Evolutionary conservation across 208 protist species (phyloP).

Genomic region (Giardia duodenalis): DNA sequence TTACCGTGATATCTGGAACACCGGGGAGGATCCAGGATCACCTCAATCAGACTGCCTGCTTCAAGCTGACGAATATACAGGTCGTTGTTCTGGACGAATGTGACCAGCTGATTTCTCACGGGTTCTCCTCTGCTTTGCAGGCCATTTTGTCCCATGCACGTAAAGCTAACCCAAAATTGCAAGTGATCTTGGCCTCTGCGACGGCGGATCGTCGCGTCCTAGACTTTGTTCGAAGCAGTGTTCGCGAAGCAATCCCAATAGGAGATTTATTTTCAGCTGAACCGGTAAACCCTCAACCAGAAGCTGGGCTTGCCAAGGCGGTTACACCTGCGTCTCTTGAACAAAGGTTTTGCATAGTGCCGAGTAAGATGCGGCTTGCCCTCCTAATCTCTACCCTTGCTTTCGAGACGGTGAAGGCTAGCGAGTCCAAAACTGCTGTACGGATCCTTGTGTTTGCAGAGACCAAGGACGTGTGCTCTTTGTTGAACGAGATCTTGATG

Average conservation of each 20-base stretch:
- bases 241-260: not conserved
- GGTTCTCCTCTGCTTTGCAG: not conserved
- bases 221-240: not conserved
- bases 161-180: not conserved
- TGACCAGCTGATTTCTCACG: not conserved
- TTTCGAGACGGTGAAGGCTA: not conserved
- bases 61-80: not conserved
- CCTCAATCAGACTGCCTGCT: not conserved
- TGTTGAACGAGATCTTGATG: not conserved
- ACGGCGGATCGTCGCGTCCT: not conserved
- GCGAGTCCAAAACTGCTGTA: no score
- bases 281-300: no score
- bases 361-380: not conserved
- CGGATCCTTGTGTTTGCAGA: conserved; percentile 13
- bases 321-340: not conserved
- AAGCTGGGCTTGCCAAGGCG: not conserved
- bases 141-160: not conserved
- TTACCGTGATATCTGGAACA: not conserved
- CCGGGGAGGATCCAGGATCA: conserved; percentile 3
- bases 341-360: not conserved
- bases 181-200: conserved; percentile 17
- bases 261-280: not conserved
- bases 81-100: conserved; percentile 16
- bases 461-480: not conserved
- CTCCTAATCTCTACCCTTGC: not conserved